Conservation (phyloP, 352 stramenopile genomes). For the Globisporangium abappressorium region DNA sequence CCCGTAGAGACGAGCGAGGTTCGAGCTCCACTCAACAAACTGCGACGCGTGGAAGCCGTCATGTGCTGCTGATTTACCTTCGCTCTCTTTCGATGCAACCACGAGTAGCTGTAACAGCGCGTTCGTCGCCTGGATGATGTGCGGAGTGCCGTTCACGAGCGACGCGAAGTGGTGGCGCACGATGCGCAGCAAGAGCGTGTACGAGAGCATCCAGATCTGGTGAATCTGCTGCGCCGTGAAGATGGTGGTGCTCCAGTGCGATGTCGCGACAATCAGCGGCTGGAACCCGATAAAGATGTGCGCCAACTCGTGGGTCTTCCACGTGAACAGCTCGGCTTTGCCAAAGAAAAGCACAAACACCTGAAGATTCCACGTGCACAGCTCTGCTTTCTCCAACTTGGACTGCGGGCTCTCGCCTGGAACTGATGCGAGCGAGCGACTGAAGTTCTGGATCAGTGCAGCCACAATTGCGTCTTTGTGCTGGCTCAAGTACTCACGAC, state of each 20-base stretch:
- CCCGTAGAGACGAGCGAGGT: conserved; percentile 79
- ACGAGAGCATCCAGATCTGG: conserved; percentile 74
- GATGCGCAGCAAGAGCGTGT: conserved; percentile 72
- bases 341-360: conserved; percentile 67
- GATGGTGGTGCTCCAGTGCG: conserved; percentile 21
- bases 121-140: conserved; percentile 67
- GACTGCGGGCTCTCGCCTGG: neutral
- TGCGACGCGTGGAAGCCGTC: conserved; percentile 6
- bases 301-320: conserved; percentile 71
- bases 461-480: conserved; percentile 51
- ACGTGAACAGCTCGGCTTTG: conserved; percentile 79
- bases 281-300: conserved; percentile 68
- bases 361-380: conserved; percentile 54
- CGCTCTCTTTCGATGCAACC: conserved; percentile 6
- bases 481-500: conserved; percentile 47
- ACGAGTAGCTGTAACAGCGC: conserved; percentile 68
- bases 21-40: conserved; percentile 71
- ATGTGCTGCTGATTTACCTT: neutral
- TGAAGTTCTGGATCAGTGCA: conserved; percentile 45
- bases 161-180: conserved; percentile 76
- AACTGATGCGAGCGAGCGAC: conserved; percentile 26
- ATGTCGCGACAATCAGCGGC: conserved; percentile 35
- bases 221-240: conserved; percentile 46
- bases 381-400: conserved; percentile 11
- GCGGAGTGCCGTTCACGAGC: conserved; percentile 58